These are phyloP conservation scores for Picea glauca DNA, from an alignment of 75 land plant genomes.

Conservation along the genomic window DNA sequence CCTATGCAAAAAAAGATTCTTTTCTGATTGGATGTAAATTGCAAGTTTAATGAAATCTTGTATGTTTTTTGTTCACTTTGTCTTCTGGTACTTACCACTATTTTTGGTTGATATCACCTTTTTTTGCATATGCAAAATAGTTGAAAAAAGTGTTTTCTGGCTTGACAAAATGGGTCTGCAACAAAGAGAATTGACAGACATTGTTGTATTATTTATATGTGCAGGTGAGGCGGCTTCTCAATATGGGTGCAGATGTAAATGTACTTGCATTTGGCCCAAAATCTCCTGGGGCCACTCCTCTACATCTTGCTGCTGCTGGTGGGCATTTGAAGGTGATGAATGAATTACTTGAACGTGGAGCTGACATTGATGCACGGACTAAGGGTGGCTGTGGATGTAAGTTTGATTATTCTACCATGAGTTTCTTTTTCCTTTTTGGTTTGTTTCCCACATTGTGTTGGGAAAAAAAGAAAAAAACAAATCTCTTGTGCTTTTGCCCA, in stretches of 20 bases:
- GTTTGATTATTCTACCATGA: no score
- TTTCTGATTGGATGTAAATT: no score
- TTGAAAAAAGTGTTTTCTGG: neutral
- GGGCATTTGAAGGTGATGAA: conserved; percentile 93
- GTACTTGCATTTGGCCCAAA: conserved; percentile 80
- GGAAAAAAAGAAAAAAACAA: no score
- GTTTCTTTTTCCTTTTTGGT: neutral
- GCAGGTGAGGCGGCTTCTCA: conserved; percentile 37
- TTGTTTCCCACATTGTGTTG: neutral
- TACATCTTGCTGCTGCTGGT: conserved; percentile 95
- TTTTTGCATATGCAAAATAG: neutral
- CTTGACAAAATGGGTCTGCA: neutral
- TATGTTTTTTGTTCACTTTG: neutral
- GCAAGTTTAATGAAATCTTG: neutral
- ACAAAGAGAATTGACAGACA: neutral
- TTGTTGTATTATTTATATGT: neutral
- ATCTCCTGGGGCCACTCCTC: conserved; percentile 79
- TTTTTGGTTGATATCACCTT: neutral
- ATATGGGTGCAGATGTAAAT: conserved; percentile 87
- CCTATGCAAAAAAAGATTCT: neutral
- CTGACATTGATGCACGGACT: conserved; percentile 93
- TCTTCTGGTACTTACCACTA: neutral
- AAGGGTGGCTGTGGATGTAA: conserved; percentile 96
- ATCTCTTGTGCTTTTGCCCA: neutral
- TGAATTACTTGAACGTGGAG: conserved; percentile 86